Percentiles rank a stretch among this genome's conserved stretches.
phyloP scores from a whole-genome alignment of 345 rosid genomes.

The Sonneratia alba region DNA sequence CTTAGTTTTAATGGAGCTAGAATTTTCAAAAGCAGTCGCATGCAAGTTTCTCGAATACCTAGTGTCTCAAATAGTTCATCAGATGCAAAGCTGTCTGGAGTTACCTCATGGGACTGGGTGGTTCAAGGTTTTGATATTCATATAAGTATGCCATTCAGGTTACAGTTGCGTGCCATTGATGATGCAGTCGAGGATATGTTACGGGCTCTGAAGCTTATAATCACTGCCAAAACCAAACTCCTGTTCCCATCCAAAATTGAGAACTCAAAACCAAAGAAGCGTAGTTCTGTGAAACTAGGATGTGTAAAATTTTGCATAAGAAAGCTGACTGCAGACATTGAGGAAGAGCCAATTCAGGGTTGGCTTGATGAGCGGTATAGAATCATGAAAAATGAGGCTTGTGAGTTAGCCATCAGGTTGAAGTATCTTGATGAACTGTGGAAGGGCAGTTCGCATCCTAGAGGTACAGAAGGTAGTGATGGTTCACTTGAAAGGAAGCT shows the following conservation, averaged over 20 bases:
- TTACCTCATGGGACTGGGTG: constrained; percentile 66
- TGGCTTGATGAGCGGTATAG: constrained; percentile 98
- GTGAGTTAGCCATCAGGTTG: constrained; percentile 84
- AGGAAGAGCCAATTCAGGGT: constrained; percentile 95
- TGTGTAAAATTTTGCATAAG: constrained; percentile 64
- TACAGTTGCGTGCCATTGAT: constrained; percentile 93
- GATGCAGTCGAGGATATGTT: constrained; percentile 93
- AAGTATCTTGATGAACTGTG: constrained; percentile 66
- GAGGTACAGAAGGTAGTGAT: constrained; percentile 46
- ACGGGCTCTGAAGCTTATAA: constrained; percentile 70
- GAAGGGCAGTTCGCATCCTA: constrained; percentile 28
- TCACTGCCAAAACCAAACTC: constrained; percentile 52
- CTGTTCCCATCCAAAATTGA: constrained; percentile 53
- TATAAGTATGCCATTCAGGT: constrained; percentile 75
- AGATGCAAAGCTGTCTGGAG: constrained; percentile 35
- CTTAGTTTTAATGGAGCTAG: constrained; percentile 66
- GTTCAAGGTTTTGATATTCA: constrained; percentile 89
- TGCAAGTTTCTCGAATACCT: constrained; percentile 92
- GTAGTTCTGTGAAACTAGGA: constrained; percentile 58
- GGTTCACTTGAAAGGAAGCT: constrained; percentile 37
- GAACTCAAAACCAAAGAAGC: constrained; percentile 56
- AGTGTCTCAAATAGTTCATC: constrained; percentile 35
- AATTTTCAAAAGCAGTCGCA: constrained; percentile 69
- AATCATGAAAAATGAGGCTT: constrained; percentile 73
- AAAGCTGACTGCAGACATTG: constrained; percentile 69